Base-by-base conservation (phyloP, 169 alveolate genomes). In the Sarcocystis neurona region DNA sequence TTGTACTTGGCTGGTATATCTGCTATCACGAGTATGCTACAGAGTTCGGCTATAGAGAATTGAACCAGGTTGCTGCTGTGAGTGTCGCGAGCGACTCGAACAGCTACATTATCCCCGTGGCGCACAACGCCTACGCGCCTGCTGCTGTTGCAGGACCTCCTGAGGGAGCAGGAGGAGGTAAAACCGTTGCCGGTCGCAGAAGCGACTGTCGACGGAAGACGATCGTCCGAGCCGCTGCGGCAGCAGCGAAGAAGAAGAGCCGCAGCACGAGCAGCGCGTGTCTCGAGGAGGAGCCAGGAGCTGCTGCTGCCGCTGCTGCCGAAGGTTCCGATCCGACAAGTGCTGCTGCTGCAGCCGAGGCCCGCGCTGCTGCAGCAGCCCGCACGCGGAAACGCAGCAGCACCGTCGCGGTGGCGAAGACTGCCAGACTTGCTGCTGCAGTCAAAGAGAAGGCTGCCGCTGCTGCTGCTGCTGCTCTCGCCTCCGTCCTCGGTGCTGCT, bases 11-110 rank as follows among this genome's bases (percentile, higher is more conserved):
- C 44, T 77, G 85, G 85, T 77, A 77, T 44, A 39, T 77, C 44
- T 77, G 85, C 85, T 77, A 77, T 39, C 85, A 77, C 46, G 85
- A 77, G 44, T 47, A 46, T 39, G 68, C 85, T 44, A 77, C 85
- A 20, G 85, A 77, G 68, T 77, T 77, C 46, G 85, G 85, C 43
- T 77, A 46, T n/a, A 60, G 85, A 60, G 85, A 48, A n/a, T 68
- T 77, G 60, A 77, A 41, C 85, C 30, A 48, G 37, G 85, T 77
- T 27, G 12, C 70, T 0, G 85, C 70, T 3, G 85, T 77, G 10
- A 46, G 70, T 32, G 85, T 77, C 46, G 70, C 68, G 12, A 77
- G 85, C 85, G 85, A 77, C 85, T 3, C 32, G 43, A 47, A 77
- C 68, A 46, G 34, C 32, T 77, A 46, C 68, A 77, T 77, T 46